These are phyloP conservation scores for Triticum turgidum DNA, from an alignment of 176 grass and related monocot genomes.

Conservation along the genomic window DNA sequence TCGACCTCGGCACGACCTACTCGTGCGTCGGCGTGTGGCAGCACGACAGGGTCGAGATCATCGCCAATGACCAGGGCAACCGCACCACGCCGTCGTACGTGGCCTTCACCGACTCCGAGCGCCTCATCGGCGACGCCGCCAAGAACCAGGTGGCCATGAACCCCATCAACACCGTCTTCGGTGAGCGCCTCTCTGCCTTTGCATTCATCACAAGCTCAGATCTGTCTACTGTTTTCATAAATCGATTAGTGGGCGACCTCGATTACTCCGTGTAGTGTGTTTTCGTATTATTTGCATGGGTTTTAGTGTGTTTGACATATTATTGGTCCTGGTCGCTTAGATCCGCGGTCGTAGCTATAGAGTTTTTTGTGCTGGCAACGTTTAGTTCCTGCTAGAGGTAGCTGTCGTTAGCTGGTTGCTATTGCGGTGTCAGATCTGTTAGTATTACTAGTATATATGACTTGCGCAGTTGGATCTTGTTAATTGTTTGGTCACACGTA, in stretches of 20 bases:
- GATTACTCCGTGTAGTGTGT: not conserved
- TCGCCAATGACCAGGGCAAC: slow-evolving; percentile 96
- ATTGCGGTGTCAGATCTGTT: not conserved
- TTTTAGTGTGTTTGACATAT: too few relatives aligned
- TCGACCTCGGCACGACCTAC: slow-evolving; percentile 94
- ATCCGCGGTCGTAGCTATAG: not conserved
- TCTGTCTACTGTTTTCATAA: not conserved
- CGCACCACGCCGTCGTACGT: slow-evolving; percentile 95
- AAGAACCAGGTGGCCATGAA: slow-evolving; percentile 84
- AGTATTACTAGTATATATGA: too few relatives aligned
- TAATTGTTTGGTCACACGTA: not conserved
- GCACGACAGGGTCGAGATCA: slow-evolving; percentile 93
- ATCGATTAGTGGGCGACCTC: too few relatives aligned
- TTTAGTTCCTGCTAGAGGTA: not conserved
- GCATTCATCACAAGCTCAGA: not conserved
- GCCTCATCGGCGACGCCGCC: slow-evolving; percentile 60
- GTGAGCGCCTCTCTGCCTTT: slow-evolving; percentile 20
- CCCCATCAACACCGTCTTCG: slow-evolving; percentile 76
- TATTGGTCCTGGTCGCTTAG: not conserved
- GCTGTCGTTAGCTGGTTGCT: not conserved
- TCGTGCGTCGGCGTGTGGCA: slow-evolving; percentile 98
- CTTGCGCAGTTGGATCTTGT: not conserved
- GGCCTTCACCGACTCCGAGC: slow-evolving; percentile 87
- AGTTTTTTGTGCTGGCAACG: not conserved
- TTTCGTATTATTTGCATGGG: too few relatives aligned